Conservation (phyloP, 108 stramenopile genomes). For the Skeletonema tropicum region DNA sequence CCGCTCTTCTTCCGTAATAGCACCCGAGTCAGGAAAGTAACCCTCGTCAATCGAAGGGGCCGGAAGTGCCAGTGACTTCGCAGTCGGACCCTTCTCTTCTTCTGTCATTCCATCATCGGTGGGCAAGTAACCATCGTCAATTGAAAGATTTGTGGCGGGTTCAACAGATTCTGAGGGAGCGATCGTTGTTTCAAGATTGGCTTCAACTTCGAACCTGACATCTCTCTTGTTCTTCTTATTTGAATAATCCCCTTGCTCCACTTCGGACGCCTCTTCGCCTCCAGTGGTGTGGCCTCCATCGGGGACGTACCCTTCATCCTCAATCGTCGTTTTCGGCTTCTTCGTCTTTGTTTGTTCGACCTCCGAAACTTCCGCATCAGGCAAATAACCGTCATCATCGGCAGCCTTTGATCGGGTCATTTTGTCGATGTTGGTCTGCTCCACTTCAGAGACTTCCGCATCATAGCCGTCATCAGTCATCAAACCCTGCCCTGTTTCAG, state of each 20-base stretch:
- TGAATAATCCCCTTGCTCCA: constrained; percentile 18
- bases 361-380: constrained; percentile 35
- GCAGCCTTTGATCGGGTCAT: not conserved
- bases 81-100: constrained; percentile 26
- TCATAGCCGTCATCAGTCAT: constrained; percentile 55
- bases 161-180: constrained; percentile 9
- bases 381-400: constrained; percentile 47
- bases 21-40: constrained; percentile 24
- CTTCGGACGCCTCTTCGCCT: constrained; percentile 37
- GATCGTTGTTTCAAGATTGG: constrained; percentile 22
- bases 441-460: constrained; percentile 45
- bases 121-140: constrained; percentile 40
- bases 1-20: constrained; percentile 27
- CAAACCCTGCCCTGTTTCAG: constrained; percentile 19
- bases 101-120: constrained; percentile 41
- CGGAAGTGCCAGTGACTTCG: constrained; percentile 2
- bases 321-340: constrained; percentile 7
- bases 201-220: constrained; percentile 35
- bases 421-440: not conserved
- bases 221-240: constrained; percentile 15
- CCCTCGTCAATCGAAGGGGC: constrained; percentile 11
- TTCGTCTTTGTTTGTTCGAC: constrained; percentile 16
- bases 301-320: constrained; percentile 20
- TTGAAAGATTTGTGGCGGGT: constrained; percentile 17
- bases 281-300: constrained; percentile 24